These are phyloP conservation scores for Fragosphaeria purpurea DNA, from an alignment of 2,329 filamentous ascomycete genomes.

Conservation along the genomic window DNA sequence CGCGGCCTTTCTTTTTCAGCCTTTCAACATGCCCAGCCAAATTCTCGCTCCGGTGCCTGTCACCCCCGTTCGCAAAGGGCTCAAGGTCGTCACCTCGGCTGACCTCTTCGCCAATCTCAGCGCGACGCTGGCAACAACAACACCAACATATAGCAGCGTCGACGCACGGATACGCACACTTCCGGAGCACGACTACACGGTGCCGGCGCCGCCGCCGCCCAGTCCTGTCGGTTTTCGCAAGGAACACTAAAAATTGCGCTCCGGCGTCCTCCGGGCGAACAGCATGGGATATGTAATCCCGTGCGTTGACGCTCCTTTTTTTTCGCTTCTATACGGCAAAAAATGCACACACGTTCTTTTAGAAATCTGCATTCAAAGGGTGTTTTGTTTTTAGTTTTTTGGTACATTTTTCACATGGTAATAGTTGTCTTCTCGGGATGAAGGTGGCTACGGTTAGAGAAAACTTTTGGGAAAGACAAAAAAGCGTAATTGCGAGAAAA, in stretches of 20 bases:
- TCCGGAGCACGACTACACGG: conserved; percentile 49
- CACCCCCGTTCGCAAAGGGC: conserved; percentile 34
- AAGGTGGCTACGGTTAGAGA: too few relatives aligned
- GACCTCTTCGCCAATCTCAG: conserved; percentile 45
- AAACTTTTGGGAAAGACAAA: too few relatives aligned
- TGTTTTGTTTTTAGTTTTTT: too few relatives aligned
- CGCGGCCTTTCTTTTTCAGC: background rate
- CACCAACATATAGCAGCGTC: background rate
- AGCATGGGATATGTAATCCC: too few relatives aligned
- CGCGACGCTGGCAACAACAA: conserved; percentile 30
- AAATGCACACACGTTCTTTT: background rate
- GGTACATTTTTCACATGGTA: too few relatives aligned
- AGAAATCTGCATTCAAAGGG: too few relatives aligned
- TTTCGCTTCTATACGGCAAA: conserved; percentile 23
- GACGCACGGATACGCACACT: conserved; percentile 37
- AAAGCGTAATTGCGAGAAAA: too few relatives aligned
- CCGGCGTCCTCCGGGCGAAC: background rate
- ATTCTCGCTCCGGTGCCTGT: conserved; percentile 37
- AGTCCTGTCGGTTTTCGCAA: conserved; percentile 52
- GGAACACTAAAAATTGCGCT: conserved; percentile 31
- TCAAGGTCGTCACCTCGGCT: conserved; percentile 35
- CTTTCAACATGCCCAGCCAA: conserved; percentile 31
- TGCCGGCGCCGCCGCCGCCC: conserved; percentile 55
- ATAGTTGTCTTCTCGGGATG: too few relatives aligned
- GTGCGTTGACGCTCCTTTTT: too few relatives aligned